Conservation (phyloP, 2,329 filamentous ascomycete species). For the Colletotrichum echinochloae region DNA sequence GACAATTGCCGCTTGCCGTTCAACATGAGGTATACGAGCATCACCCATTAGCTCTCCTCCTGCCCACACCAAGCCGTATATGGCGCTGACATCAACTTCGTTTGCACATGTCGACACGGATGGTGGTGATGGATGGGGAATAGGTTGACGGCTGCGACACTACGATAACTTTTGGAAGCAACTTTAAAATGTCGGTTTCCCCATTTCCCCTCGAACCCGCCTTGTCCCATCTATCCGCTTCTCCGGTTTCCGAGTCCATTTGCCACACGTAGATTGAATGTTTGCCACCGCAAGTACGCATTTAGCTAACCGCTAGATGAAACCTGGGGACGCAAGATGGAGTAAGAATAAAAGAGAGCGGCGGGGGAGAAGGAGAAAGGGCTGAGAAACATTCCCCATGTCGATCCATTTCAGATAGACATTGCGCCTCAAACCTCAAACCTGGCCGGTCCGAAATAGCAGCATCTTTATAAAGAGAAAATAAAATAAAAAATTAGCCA, state of each 20-base stretch:
- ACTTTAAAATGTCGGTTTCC: background rate
- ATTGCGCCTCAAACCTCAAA: conserved; percentile 13
- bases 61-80: background rate
- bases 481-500: too few species aligned
- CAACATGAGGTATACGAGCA: conserved; percentile 27
- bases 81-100: conserved; percentile 8
- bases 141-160: conserved; percentile 17
- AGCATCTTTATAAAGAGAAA: conserved; percentile 4
- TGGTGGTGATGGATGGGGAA: background rate
- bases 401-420: conserved; percentile 13
- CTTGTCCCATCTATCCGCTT: conserved; percentile 11
- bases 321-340: conserved; percentile 18
- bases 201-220: too few species aligned
- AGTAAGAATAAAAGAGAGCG: background rate
- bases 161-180: background rate
- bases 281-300: conserved; percentile 23
- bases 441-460: conserved; percentile 23
- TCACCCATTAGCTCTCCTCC: background rate
- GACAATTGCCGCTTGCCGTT: conserved; percentile 8
- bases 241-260: background rate
- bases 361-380: background rate
- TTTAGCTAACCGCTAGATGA: conserved; percentile 16
- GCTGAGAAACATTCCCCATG: conserved; percentile 21
- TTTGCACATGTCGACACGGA: background rate
- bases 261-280: conserved; percentile 8